Percentiles rank a stretch among this genome's conserved stretches.
Conservation (phyloP, 257 asterid genomes). For the Primulina eburnea region DNA sequence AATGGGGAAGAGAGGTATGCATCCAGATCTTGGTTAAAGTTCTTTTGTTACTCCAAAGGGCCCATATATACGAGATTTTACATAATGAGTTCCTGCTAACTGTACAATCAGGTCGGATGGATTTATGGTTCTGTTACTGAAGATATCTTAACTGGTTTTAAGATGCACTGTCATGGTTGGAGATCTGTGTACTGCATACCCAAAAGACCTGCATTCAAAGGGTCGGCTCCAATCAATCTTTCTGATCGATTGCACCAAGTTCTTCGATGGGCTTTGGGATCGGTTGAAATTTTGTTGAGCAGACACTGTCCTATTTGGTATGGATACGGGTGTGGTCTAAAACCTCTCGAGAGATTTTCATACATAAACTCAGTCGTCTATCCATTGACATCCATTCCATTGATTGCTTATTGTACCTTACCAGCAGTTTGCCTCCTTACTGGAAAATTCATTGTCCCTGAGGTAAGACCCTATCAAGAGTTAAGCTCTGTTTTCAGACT, state of each 20-base stretch:
- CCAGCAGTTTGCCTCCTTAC: slow-evolving; percentile 41
- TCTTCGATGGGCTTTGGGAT: slow-evolving; percentile 44
- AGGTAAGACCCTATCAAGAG: slow-evolving; percentile 23
- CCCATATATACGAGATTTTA: too few species aligned
- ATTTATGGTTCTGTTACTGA: slow-evolving; percentile 41
- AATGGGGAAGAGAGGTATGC: slow-evolving; percentile 78
- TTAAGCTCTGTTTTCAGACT: too few species aligned
- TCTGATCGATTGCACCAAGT: slow-evolving; percentile 40
- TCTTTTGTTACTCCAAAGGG: not conserved
- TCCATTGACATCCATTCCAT: slow-evolving; percentile 38
- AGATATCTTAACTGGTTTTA: slow-evolving; percentile 40
- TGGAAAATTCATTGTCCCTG: slow-evolving; percentile 38
- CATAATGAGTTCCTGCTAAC: not conserved
- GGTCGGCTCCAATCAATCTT: slow-evolving; percentile 42
- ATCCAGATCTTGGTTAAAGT: not conserved
- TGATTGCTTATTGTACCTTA: slow-evolving; percentile 38
- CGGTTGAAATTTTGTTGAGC: slow-evolving; percentile 38
- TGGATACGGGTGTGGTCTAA: slow-evolving; percentile 37
- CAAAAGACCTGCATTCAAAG: slow-evolving; percentile 38
- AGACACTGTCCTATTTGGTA: slow-evolving; percentile 43
- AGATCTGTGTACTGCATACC: slow-evolving; percentile 38
- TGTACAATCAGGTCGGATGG: slow-evolving; percentile 34
- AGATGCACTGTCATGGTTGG: slow-evolving; percentile 44
- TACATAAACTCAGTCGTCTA: slow-evolving; percentile 35
- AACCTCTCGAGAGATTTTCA: slow-evolving; percentile 36